Evolutionary conservation across 1,284 basidiomycete genomes (phyloP), one percentile per base, ranked within the genome.

Genomic region (Cryptococcus wingfieldii): DNA sequence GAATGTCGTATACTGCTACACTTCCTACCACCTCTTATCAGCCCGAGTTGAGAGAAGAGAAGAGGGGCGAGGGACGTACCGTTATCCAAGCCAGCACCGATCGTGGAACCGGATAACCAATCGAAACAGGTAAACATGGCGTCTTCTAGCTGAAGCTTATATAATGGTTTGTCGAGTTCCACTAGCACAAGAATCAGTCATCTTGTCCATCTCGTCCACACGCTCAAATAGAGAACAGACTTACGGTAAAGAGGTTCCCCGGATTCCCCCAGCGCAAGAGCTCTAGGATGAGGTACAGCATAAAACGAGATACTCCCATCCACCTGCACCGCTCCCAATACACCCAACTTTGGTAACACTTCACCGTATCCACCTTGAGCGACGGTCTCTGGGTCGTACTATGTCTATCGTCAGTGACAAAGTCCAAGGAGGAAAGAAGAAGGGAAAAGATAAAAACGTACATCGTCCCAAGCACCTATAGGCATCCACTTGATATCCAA

Each of bases 401-500:
- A 50, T 16, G 5, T 25, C 41, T n/a, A 23, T 27, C 12, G 23
- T 34, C 47, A 18, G 25, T 25, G 13, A 19, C 31, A n/a, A 25
- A 27, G 7, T 6, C 28, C 47, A n/a, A 18, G 27, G 31, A n/a
- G 18, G 5, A 37, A 13, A 23, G 28, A 44, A 12, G 12, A 51
- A 31, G n/a, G 16, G 10, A 14, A 7, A 38, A 4, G 2, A 23
- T 23, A 50, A 10, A 10, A 31, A 60, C 74, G 63, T 44, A 77
- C 79, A 48, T 72, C 55, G 66, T 91, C 89, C 66, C 89, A 83
- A 18, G 85, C 83, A 0, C 90, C 90, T 38, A 90, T 70, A 4
- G 91, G 92, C 75, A 90, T 93, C 91, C 92, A 96, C 74, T 86
- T 89, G 16, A 92, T 68, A 51, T 89, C 85, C 61, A 84, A 82